Evolutionary conservation across 1,284 basidiomycete species (phyloP).

Genomic region (Ustilago nuda): DNA sequence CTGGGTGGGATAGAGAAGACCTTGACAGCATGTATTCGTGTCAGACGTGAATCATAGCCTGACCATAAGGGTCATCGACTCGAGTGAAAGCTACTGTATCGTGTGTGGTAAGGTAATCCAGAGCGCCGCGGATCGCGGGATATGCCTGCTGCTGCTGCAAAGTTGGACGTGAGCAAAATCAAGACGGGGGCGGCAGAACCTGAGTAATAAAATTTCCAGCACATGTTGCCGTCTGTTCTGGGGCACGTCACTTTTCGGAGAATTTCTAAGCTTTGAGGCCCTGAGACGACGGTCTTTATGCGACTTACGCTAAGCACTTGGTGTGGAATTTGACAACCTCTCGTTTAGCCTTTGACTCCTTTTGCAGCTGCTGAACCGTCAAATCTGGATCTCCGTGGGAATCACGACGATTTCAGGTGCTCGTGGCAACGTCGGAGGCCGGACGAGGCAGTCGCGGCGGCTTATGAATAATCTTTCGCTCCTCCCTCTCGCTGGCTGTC

Average conservation of each 20-base stretch:
- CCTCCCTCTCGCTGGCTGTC: not conserved
- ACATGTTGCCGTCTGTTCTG: too few species aligned
- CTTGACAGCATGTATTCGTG: slow-evolving; percentile 4
- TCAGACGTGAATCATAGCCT: not conserved
- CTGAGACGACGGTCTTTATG: not conserved
- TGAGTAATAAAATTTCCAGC: not conserved
- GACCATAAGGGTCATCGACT: not conserved
- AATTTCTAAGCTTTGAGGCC: not conserved
- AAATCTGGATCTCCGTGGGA: not conserved
- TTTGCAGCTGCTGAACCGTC: not conserved
- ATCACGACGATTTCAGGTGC: too few species aligned
- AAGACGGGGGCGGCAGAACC: not conserved
- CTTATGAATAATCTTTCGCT: not conserved
- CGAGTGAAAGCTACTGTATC: not conserved
- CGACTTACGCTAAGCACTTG: not conserved
- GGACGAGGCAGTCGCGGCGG: not conserved
- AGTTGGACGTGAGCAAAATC: not conserved
- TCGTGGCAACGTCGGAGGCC: too few species aligned
- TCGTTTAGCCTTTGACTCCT: too few species aligned
- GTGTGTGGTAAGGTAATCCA: not conserved
- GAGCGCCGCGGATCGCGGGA: slow-evolving; percentile 16
- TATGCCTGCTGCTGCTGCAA: not conserved
- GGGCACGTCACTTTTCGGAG: not conserved
- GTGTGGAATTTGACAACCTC: too few species aligned
- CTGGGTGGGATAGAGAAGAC: not conserved